Evolutionary conservation across 352 stramenopile species (phyloP).

Genomic region (Phytophthora tubulina): DNA sequence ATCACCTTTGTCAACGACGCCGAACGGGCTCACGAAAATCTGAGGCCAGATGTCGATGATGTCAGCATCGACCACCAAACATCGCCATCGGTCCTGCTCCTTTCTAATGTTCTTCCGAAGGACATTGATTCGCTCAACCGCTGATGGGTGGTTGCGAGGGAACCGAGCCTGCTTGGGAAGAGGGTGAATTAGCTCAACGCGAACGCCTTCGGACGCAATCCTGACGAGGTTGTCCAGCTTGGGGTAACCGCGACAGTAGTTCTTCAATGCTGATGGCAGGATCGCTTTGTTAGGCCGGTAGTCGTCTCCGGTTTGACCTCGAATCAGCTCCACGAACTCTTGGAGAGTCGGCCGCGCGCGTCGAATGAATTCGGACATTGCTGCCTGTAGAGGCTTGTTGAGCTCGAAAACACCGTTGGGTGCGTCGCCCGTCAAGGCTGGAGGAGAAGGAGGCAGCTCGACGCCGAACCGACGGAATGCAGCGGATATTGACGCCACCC

Average conservation of each 20-base stretch:
- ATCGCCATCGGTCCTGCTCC: not conserved
- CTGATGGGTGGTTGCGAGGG: conserved; percentile 8
- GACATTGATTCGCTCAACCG: not conserved
- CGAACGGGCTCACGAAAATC: conserved; percentile 9
- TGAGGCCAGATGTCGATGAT: conserved; percentile 16
- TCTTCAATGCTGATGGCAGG: not conserved
- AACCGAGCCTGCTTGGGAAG: not conserved
- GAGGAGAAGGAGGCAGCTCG: too few relatives aligned
- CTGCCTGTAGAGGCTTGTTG: not conserved
- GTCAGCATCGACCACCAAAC: conserved; percentile 7
- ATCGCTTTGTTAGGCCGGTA: conserved; percentile 11
- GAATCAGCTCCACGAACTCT: conserved; percentile 8
- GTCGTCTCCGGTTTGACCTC: not conserved
- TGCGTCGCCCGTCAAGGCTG: too few relatives aligned
- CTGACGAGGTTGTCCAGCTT: not conserved
- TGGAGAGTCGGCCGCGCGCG: not conserved
- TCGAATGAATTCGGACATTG: conserved; percentile 4
- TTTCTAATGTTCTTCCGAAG: conserved; percentile 3
- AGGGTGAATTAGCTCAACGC: too few relatives aligned
- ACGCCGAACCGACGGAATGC: too few relatives aligned
- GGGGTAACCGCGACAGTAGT: not conserved
- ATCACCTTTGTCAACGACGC: conserved; percentile 3
- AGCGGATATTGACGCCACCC: too few relatives aligned
- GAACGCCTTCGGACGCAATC: not conserved
- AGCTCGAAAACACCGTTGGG: too few relatives aligned